Percentiles rank a stretch among this genome's conserved stretches.
phyloP scores from a whole-genome alignment of 495 filamentous ascomycete species.

The Ramalina peruviana region DNA sequence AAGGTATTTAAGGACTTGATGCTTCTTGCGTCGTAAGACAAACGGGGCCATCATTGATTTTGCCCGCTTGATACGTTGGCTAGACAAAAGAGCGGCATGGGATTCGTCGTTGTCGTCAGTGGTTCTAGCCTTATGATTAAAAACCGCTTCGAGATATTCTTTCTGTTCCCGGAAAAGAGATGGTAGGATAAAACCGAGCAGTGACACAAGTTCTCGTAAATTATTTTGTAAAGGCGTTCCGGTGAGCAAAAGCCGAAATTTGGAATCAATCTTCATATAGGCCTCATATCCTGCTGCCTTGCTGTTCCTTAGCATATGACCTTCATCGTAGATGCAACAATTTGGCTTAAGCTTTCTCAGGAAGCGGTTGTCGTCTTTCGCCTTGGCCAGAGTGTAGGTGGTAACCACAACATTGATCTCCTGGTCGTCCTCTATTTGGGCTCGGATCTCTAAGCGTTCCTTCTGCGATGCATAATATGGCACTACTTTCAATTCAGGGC shows the following conservation, averaged over 20 bases:
- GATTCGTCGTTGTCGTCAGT: slow-evolving; percentile 58
- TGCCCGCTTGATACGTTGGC: slow-evolving; percentile 70
- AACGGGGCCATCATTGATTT: slow-evolving; percentile 91
- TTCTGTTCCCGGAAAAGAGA: slow-evolving; percentile 58
- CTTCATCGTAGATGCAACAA: slow-evolving; percentile 21
- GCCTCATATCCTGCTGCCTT: slow-evolving; percentile 66
- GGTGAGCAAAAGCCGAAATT: slow-evolving; percentile 74
- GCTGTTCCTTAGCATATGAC: slow-evolving; percentile 74
- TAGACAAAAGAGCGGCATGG: slow-evolving; percentile 63
- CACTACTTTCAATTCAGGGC: slow-evolving; percentile 56
- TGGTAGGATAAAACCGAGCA: slow-evolving; percentile 86
- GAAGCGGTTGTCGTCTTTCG: slow-evolving; percentile 54
- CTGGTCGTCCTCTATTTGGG: slow-evolving; percentile 45
- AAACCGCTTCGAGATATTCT: slow-evolving; percentile 66
- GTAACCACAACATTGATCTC: slow-evolving; percentile 80
- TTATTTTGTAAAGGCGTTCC: slow-evolving; percentile 96
- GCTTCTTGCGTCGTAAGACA: slow-evolving; percentile 83
- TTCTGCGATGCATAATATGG: slow-evolving; percentile 60
- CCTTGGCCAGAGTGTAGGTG: slow-evolving; percentile 65
- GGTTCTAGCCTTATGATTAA: slow-evolving; percentile 79
- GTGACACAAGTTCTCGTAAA: slow-evolving; percentile 72
- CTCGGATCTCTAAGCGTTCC: slow-evolving; percentile 50
- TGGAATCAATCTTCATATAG: slow-evolving; percentile 60
- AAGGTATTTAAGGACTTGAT: slow-evolving; percentile 79
- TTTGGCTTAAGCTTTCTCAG: slow-evolving; percentile 45